Conservation (phyloP, 768 basidiomycete species). For the Dacryopinax spathularia region DNA sequence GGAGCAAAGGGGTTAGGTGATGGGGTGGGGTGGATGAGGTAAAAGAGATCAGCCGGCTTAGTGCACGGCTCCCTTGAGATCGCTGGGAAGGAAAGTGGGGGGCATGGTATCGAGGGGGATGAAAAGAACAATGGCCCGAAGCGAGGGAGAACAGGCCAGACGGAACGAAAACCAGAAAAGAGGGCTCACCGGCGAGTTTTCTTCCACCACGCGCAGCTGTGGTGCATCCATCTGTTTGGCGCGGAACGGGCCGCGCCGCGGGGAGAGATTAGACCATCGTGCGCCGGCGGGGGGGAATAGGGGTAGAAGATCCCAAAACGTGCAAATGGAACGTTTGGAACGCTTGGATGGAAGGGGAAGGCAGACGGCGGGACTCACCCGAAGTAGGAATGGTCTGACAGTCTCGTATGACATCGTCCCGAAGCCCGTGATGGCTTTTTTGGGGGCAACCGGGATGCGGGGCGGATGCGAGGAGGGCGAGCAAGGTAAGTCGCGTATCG, state of each 20-base stretch:
- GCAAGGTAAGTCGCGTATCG: neutral
- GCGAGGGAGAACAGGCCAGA: neutral
- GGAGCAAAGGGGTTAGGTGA: too few relatives aligned
- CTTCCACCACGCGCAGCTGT: slow-evolving; percentile 55
- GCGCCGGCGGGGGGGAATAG: neutral
- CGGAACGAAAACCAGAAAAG: neutral
- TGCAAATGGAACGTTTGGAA: neutral
- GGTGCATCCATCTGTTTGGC: slow-evolving; percentile 42
- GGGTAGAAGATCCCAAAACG: neutral
- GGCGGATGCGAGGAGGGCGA: neutral
- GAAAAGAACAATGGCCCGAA: too few relatives aligned
- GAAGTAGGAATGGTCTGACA: slow-evolving; percentile 48
- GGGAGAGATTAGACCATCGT: neutral
- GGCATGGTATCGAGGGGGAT: too few relatives aligned
- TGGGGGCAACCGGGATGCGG: slow-evolving; percentile 5
- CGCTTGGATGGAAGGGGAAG: neutral
- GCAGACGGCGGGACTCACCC: neutral
- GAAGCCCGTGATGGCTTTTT: slow-evolving; percentile 46
- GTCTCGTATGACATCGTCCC: slow-evolving; percentile 45
- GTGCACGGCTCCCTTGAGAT: too few relatives aligned
- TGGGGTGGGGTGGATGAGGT: too few relatives aligned
- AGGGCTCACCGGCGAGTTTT: slow-evolving; percentile 48
- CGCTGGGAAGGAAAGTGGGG: too few relatives aligned
- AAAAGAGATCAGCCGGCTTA: too few relatives aligned
- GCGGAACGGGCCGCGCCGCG: neutral